Base-by-base conservation (phyloP, 495 filamentous ascomycete species). In the Aspergillus steynii region DNA sequence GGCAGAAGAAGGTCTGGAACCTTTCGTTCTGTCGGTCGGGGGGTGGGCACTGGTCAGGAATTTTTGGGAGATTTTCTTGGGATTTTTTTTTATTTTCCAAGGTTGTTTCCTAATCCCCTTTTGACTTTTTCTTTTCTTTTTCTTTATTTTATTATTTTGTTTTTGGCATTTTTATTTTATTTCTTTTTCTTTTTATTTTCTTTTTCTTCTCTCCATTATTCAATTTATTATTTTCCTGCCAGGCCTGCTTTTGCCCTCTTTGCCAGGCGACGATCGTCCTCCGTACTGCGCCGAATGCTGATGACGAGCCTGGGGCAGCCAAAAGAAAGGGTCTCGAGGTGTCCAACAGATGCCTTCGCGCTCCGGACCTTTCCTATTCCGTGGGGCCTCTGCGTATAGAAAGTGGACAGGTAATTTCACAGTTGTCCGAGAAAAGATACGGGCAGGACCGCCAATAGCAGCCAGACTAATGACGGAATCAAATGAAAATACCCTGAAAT, bases 1-100 rank as follows among this genome's bases (percentile, higher is more conserved):
- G 50, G 5, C 15, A 55, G 53, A 37, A 55, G 53, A 55, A 6
- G 53, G 53, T 55, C 53, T 55, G 53, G 53, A 55, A 55, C 53
- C 14, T 34, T 55, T 55, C 20, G 14, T 34, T 56, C 32, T 25
- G 53, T 61, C 59, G 26, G 28, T 15, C n/a, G 51, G 51, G 51
- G 9, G 34, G 53, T 14, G 20, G 27, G 9, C 20, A 32, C 28
- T 42, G 37, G 37, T 15, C 53, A 34, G 46, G 7, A 12, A 42
- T 50, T 50, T 50, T 50, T 50, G 20, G 5, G 8, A 25, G 25
- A 25, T 26, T 50, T 14, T 50, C 4, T 50, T 20, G 20, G 20
- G 20, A 20, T 20, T 20, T 14, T 50, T 8, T 50, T 29, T 29
- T 7, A 8, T 50, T 26, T 50, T 26, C 12, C 15, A 26, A 14